Evolutionary conservation across 2,329 filamentous ascomycete genomes (phyloP).

Genomic region (Talaromyces sp.): DNA sequence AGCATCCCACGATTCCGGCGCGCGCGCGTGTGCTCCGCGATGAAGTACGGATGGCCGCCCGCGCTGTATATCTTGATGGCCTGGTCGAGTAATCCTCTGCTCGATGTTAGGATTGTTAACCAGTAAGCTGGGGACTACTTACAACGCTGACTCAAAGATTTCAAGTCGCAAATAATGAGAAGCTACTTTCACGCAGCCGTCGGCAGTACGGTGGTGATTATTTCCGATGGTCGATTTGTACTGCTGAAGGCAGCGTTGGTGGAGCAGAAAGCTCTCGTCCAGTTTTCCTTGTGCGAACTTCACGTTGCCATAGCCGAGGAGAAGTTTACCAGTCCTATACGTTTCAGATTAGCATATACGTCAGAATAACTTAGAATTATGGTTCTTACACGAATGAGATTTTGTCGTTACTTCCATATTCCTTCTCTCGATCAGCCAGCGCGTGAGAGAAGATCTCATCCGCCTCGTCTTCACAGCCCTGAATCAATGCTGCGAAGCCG

Average conservation of each 20-base stretch:
- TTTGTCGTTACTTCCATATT: constrained; percentile 1
- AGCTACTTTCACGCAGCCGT: constrained; percentile 4
- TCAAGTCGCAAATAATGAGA: neutral
- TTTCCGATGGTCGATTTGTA: neutral
- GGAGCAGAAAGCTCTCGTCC: neutral
- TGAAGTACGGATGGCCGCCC: neutral
- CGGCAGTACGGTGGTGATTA: constrained; percentile 1
- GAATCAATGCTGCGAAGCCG: neutral
- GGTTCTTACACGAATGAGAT: constrained; percentile 1
- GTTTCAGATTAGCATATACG: neutral
- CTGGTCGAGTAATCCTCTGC: neutral
- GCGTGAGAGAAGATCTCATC: constrained; percentile 1
- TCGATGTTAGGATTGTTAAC: neutral
- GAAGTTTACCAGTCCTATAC: constrained; percentile 5
- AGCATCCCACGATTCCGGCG: neutral
- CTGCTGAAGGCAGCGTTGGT: neutral
- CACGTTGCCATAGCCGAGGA: constrained; percentile 3
- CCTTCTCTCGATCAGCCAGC: constrained; percentile 2
- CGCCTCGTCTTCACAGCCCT: neutral
- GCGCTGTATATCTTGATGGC: constrained; percentile 1
- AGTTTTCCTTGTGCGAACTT: neutral
- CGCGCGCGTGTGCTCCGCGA: neutral
- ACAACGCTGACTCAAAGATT: neutral
- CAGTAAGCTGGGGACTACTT: neutral
- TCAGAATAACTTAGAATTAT: neutral